Base-by-base conservation (phyloP, 192 early-diverging fungal genomes). In the Radiomyces spectabilis region DNA sequence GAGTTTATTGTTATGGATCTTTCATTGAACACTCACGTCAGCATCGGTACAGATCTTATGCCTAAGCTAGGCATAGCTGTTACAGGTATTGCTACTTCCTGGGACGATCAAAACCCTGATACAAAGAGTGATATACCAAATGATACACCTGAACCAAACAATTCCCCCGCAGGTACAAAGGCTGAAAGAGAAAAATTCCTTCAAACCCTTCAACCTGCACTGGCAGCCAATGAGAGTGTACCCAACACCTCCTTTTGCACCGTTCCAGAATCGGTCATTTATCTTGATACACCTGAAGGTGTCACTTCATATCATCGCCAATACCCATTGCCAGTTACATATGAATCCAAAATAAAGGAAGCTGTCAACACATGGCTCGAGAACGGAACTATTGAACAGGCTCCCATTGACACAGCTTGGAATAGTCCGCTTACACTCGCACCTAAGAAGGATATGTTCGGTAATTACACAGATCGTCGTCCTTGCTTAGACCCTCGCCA, bases 401-500 rank as follows among this genome's bases (percentile, higher is more conserved):
- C 47, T 18, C 53, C 37, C 9, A 13, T 16, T n/a, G 29, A 35
- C 21, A 53, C 26, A 10, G 32, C 15, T 5, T 54, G 53, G 43
- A 63, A 55, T 25, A 37, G 29, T 21, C 52, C 53, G 2, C 8
- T 63, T 8, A 51, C 51, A 32, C 24, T 68, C 0, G 54, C 51
- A 6, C 32, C 55, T 2, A 61, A 61, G 21, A 68, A 67, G 38
- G 54, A 67, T 46, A 13, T 18, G 8, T 1, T 26, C 10, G 59
- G 59, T 1, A 60, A 61, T 3, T 42, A 55, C 13, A 66, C 52
- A 8, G 24, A 40, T 4, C 8, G 33, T 29, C 41, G 65, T 34
- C 46, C 59, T 7, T 66, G 59, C 43, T 40, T 61, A 30, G 66
- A 61, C 30, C 53, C 55, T 15, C 44, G 41, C 15, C 49, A 55